Conservation (phyloP, 2,329 filamentous ascomycete genomes). For the Trichoderma cornu-damae region DNA sequence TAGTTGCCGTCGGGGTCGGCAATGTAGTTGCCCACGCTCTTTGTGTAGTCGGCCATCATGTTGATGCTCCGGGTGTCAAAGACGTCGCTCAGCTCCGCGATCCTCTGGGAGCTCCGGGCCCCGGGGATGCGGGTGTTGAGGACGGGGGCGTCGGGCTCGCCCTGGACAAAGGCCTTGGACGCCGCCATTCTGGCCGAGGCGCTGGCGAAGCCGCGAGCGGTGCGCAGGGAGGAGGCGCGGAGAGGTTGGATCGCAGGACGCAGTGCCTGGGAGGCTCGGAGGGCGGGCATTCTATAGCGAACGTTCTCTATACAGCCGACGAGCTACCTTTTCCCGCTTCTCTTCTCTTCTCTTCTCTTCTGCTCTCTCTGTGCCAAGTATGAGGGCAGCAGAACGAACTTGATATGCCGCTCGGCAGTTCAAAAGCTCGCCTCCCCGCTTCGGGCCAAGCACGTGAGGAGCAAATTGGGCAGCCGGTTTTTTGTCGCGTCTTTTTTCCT, state of each 20-base stretch:
- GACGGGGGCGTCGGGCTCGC: conserved; percentile 49
- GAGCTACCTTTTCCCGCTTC: too few relatives aligned
- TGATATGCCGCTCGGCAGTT: too few relatives aligned
- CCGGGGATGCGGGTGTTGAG: conserved; percentile 66
- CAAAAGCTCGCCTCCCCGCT: neutral
- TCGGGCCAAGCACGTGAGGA: neutral
- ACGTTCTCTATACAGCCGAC: too few relatives aligned
- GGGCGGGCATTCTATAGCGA: conserved; percentile 32
- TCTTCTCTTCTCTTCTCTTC: too few relatives aligned
- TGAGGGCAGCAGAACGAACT: too few relatives aligned
- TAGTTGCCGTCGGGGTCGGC: conserved; percentile 66
- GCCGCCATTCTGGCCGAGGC: conserved; percentile 28
- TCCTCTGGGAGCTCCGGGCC: conserved; percentile 64
- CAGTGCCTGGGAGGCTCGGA: conserved; percentile 27
- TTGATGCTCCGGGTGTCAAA: conserved; percentile 85
- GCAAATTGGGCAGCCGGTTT: neutral
- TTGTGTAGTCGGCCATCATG: conserved; percentile 71
- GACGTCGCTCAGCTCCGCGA: conserved; percentile 67
- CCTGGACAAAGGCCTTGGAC: conserved; percentile 39
- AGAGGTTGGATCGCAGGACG: conserved; percentile 10
- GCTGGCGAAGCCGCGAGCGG: conserved; percentile 26
- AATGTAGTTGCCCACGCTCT: conserved; percentile 76
- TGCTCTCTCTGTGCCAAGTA: too few relatives aligned
- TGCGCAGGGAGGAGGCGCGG: conserved; percentile 17
- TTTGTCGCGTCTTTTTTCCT: neutral